Conservation (phyloP, 2,329 filamentous ascomycete genomes). For the Immersiporthe knoxdaviesiana region DNA sequence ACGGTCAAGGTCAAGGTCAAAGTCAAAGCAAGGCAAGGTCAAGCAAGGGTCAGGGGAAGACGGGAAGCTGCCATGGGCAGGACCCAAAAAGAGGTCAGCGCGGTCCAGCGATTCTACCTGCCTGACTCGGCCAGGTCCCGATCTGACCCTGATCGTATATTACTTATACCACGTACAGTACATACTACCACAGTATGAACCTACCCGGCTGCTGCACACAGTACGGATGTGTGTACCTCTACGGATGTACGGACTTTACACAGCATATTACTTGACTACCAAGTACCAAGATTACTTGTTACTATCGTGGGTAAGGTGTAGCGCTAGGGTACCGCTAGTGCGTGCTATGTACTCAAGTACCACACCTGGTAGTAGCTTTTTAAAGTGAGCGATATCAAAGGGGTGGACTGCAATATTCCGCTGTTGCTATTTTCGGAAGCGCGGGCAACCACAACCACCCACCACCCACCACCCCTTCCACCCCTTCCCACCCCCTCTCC, state of each 20-base stretch:
- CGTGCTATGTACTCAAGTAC: neutral
- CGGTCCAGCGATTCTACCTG: conserved; percentile 8
- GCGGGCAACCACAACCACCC: too few relatives aligned
- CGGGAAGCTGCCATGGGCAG: neutral
- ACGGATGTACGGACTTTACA: too few relatives aligned
- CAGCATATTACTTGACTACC: too few relatives aligned
- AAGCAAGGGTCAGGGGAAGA: neutral
- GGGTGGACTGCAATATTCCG: neutral
- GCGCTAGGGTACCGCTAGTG: neutral
- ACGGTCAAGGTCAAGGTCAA: neutral
- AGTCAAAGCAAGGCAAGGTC: neutral
- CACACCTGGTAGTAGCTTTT: neutral
- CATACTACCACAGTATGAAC: too few relatives aligned
- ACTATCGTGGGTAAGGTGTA: neutral
- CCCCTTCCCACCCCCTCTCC: neutral
- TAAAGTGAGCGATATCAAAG: neutral
- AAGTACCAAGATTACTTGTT: too few relatives aligned
- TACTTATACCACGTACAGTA: too few relatives aligned
- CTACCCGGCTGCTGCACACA: neutral
- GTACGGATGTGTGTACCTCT: too few relatives aligned
- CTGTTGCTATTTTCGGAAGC: conserved; percentile 13
- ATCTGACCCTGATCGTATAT: neutral
- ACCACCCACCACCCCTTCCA: too few relatives aligned
- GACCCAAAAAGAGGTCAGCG: neutral
- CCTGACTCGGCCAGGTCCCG: conserved; percentile 12